Evolutionary conservation across 176 grass and related monocot species (phyloP).

Genomic region (Rhynchospora tenuis): DNA sequence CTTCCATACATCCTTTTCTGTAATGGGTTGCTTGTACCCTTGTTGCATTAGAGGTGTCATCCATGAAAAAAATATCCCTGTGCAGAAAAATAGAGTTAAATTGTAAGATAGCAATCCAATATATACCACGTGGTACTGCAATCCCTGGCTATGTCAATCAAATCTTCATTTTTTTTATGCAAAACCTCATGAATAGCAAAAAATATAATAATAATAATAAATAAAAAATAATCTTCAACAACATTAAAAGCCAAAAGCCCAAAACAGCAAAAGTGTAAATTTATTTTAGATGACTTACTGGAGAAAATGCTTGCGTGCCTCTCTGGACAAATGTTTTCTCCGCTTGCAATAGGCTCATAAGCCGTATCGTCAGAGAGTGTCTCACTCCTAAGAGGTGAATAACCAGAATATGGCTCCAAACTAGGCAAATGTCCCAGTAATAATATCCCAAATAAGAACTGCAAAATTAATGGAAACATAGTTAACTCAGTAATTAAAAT

Average conservation of each 20-base stretch:
- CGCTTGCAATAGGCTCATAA: constrained; percentile 77
- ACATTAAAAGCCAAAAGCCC: constrained; percentile 9
- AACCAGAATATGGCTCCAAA: constrained; percentile 76
- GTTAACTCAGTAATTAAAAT: neutral
- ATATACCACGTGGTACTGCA: neutral
- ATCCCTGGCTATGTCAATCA: neutral
- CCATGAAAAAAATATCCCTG: constrained; percentile 93
- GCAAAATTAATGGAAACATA: constrained; percentile 21
- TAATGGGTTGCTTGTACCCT: constrained; percentile 76
- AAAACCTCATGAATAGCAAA: neutral
- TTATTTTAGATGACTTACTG: constrained; percentile 45
- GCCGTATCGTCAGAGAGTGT: constrained; percentile 43
- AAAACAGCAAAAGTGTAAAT: constrained; percentile 1
- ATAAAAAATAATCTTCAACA: neutral
- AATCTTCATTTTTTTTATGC: neutral
- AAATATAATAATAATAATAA: neutral
- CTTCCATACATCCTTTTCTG: constrained; percentile 97
- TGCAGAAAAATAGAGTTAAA: constrained; percentile 17
- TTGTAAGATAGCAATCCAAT: neutral
- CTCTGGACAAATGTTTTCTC: constrained; percentile 89
- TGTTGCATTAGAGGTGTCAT: constrained; percentile 96
- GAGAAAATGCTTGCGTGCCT: constrained; percentile 55
- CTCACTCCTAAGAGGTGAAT: constrained; percentile 67
- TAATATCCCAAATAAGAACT: constrained; percentile 88
- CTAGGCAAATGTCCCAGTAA: constrained; percentile 82